Percentiles rank a stretch among this genome's conserved stretches.
Conservation (phyloP, 352 stramenopile species). For the Thalassiosira exigua region DNA sequence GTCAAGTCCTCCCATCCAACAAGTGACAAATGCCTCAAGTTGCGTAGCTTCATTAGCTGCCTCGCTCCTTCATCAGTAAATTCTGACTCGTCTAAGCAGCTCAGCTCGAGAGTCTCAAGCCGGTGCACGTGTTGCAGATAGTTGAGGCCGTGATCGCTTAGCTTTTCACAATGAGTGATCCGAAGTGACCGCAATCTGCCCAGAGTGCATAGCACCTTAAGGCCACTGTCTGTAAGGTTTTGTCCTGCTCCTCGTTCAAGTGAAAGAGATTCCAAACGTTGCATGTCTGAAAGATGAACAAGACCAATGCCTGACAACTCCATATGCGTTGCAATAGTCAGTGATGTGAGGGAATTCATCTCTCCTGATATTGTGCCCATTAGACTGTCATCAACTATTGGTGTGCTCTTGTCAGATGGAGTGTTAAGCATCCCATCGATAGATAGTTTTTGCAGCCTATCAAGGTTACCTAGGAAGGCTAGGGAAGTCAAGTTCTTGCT, state of each 20-base stretch:
- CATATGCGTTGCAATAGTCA: constrained; percentile 48
- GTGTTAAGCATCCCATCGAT: constrained; percentile 55
- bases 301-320: constrained; percentile 46
- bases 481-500: constrained; percentile 38
- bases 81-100: constrained; percentile 34
- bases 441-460: constrained; percentile 24
- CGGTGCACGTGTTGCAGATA: constrained; percentile 41
- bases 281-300: constrained; percentile 40
- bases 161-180: constrained; percentile 46
- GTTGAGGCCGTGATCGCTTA: constrained; percentile 45
- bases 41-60: constrained; percentile 45
- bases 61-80: constrained; percentile 57
- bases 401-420: constrained; percentile 28
- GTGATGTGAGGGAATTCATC: constrained; percentile 32
- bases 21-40: constrained; percentile 33
- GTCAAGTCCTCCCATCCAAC: constrained; percentile 49
- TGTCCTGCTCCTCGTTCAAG: constrained; percentile 51
- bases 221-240: constrained; percentile 42
- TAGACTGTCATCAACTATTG: constrained; percentile 38
- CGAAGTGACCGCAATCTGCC: constrained; percentile 32
- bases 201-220: constrained; percentile 48
- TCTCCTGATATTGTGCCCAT: constrained; percentile 32
- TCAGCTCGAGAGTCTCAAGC: constrained; percentile 40
- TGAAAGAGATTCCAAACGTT: constrained; percentile 39
- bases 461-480: constrained; percentile 16